phyloP scores from a whole-genome alignment of 225 moss, liverwort and hornwort genomes.

The Bryum argenteum region DNA sequence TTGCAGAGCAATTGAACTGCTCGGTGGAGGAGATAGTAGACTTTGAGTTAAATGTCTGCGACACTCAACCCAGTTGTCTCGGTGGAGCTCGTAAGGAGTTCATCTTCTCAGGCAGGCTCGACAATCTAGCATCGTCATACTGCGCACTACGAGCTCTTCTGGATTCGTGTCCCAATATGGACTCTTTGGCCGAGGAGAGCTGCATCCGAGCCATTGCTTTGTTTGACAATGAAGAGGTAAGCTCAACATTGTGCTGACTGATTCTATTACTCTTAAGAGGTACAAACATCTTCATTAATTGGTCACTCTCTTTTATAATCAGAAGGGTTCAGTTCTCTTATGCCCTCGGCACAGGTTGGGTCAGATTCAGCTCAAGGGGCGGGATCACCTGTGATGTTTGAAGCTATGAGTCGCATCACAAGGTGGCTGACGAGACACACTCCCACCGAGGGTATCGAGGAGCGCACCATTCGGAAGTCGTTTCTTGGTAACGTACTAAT shows the following conservation, averaged over 20 bases:
- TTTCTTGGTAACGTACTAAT: constrained; percentile 59
- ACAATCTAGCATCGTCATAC: constrained; percentile 82
- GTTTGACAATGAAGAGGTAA: constrained; percentile 88
- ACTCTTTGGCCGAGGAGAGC: constrained; percentile 66
- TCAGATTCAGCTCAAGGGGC: constrained; percentile 93
- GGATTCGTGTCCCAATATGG: constrained; percentile 59
- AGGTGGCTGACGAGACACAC: constrained; percentile 62
- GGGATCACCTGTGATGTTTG: constrained; percentile 79
- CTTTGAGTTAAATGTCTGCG: constrained; percentile 89
- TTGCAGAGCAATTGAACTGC: constrained; percentile 78
- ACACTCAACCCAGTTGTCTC: constrained; percentile 81
- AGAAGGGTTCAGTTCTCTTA: background rate
- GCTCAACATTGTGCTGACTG: constrained; percentile 15
- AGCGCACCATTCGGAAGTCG: constrained; percentile 75
- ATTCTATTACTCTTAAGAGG: constrained; percentile 1
- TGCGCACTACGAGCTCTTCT: constrained; percentile 77
- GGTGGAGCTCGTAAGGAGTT: constrained; percentile 88
- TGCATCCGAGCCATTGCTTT: constrained; percentile 80
- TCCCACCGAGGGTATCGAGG: constrained; percentile 74
- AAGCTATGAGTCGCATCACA: constrained; percentile 80
- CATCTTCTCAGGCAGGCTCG: constrained; percentile 89
- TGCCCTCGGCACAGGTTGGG: constrained; percentile 59
- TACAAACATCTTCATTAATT: background rate
- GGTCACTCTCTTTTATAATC: constrained; percentile 18
- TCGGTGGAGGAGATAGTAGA: constrained; percentile 79